Percentiles rank a stretch among this genome's conserved stretches.
Conservation (phyloP, 305 asterid species). For the Solanum hybrid region DNA sequence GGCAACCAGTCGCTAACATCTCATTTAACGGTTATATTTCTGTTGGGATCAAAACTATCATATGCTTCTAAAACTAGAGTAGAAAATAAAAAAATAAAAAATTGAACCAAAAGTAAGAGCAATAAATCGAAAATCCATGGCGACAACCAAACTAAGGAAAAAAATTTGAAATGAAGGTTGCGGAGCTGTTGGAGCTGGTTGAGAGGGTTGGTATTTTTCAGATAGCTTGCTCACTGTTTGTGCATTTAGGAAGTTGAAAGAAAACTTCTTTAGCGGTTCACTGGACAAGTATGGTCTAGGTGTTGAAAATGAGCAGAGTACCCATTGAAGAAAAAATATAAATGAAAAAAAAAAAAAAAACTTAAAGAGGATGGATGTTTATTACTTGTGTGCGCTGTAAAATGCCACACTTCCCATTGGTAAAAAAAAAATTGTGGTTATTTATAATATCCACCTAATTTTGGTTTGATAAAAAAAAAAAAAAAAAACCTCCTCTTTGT, state of each 20-base stretch:
- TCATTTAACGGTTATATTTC: too few relatives aligned
- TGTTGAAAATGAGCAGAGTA: constrained; percentile 19
- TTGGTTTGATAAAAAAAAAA: neutral
- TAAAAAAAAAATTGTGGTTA: constrained; percentile 1
- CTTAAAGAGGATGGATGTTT: neutral
- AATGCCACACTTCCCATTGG: neutral
- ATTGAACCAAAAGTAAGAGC: too few relatives aligned
- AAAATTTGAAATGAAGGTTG: neutral
- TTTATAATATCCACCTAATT: neutral
- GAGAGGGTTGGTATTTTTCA: constrained; percentile 34
- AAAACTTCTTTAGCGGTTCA: constrained; percentile 27
- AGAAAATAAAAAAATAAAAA: too few relatives aligned
- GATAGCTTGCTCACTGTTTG: constrained; percentile 34
- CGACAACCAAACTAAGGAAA: too few relatives aligned
- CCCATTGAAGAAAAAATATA: neutral
- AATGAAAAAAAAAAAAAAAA: neutral
- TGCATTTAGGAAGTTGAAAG: constrained; percentile 33
- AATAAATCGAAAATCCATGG: too few relatives aligned
- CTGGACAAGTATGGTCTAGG: constrained; percentile 39
- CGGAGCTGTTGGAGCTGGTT: constrained; percentile 36
- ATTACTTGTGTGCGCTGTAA: constrained; percentile 2
- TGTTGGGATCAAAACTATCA: too few relatives aligned
- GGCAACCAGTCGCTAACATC: too few relatives aligned
- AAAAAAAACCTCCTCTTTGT: too few relatives aligned
- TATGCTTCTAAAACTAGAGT: too few relatives aligned